Conservation (phyloP, 2,329 filamentous ascomycete species). For the Didymella arachidicola region DNA sequence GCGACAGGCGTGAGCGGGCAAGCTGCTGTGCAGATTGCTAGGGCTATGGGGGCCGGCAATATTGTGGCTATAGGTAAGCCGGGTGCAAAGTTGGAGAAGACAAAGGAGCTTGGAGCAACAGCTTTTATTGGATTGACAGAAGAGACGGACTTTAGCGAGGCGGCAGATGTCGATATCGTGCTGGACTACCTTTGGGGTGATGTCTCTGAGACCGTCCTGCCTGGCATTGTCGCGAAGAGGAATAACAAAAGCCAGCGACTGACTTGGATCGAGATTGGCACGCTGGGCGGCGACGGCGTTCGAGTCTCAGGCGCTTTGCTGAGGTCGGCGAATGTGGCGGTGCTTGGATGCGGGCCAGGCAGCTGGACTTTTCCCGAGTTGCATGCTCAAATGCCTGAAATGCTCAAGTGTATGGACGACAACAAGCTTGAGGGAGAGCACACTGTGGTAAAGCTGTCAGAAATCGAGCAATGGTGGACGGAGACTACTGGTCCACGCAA, state of each 20-base stretch:
- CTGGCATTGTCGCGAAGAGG: constrained; percentile 23
- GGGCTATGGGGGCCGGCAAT: constrained; percentile 58
- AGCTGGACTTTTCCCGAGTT: constrained; percentile 7
- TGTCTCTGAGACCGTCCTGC: constrained; percentile 17
- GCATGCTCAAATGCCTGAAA: constrained; percentile 1
- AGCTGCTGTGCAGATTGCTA: constrained; percentile 59
- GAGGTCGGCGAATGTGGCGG: constrained; percentile 1
- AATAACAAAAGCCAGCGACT: constrained; percentile 26
- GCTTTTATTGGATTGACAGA: constrained; percentile 58
- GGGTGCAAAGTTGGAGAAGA: constrained; percentile 50
- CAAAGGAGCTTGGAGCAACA: constrained; percentile 55
- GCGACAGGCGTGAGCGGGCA: constrained; percentile 62
- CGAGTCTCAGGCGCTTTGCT: background rate
- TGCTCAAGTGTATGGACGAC: constrained; percentile 1
- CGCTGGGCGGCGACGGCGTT: constrained; percentile 19
- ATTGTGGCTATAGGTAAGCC: constrained; percentile 63
- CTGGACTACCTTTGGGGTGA: constrained; percentile 66
- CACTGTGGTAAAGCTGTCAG: background rate
- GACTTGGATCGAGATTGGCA: constrained; percentile 29
- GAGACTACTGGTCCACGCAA: constrained; percentile 3
- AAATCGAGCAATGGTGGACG: constrained; percentile 4
- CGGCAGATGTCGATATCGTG: constrained; percentile 61
- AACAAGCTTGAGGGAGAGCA: background rate
- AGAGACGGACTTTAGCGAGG: constrained; percentile 58
- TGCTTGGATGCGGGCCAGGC: constrained; percentile 5